Evolutionary conservation across 2,329 filamentous ascomycete genomes (phyloP), one percentile per base, ranked within the genome.

Genomic region (Nothopassalora personata): DNA sequence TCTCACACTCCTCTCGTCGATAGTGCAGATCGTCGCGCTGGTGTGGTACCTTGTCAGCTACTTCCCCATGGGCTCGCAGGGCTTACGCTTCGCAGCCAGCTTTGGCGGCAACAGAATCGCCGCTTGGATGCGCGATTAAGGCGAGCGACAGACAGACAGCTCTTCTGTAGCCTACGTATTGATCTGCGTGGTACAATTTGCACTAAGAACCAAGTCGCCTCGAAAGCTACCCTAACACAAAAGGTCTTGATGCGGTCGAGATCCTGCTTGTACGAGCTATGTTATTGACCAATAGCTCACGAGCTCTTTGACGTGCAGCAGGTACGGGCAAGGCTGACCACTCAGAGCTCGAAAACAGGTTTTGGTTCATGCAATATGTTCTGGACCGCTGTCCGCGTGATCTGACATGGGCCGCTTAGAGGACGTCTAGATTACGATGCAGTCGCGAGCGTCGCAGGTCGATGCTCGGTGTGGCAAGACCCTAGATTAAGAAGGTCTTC

Each of bases 41-140:
- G 65, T 90, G 50, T 97, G 93, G 93, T 97, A 97, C 77, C 81
- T 97, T 50, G 86, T 97, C 74, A 96, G 90, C 76, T 99, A 99
- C 75, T 97, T 97, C 70, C 94, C 94, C 28, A 96, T 97, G 92
- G 94, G 94, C 45, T 90, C 89, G 58, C 89, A 87, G 57, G 91
- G 94, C 46, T 78, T 99, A 65, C 87, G 93, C 60, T 85, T 96
- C 66, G 91, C 91, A 59, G 90, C 91, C 47, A 86, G 86, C 3
- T 94, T 96, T 71, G 94, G 93, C 23, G 90, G 88, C 19, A 87
- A 87, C 71, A 84, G 92, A 71, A 89, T 95, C 39, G 84, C 90
- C 5, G 84, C 91, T 55, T 97, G 93, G 94, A 87, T 97, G 84
- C 87, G 84, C 51, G 87, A 89, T 60, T 96, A 63, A 67, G 31